These are phyloP conservation scores for Hericium rajendrae DNA, from an alignment of 768 basidiomycete species.

Conservation along the genomic window DNA sequence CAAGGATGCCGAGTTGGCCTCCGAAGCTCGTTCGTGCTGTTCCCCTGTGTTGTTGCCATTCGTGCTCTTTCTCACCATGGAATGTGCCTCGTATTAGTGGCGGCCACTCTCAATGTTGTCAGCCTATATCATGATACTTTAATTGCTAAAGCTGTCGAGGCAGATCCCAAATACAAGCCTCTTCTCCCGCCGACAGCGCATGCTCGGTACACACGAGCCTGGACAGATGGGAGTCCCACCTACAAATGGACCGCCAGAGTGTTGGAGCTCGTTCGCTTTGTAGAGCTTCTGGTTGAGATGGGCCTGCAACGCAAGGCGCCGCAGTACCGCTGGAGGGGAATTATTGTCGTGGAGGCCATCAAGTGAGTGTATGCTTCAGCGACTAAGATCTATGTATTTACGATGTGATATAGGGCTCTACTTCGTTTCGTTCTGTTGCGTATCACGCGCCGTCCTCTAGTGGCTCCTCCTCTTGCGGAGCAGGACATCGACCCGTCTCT, in stretches of 20 bases:
- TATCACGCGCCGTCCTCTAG: conserved; percentile 66
- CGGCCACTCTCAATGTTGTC: conserved; percentile 76
- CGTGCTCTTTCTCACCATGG: not conserved
- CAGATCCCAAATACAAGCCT: conserved; percentile 60
- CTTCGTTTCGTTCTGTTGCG: conserved; percentile 67
- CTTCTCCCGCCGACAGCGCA: conserved; percentile 72
- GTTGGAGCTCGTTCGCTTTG: conserved; percentile 69
- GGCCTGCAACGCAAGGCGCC: conserved; percentile 62
- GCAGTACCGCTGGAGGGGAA: conserved; percentile 61
- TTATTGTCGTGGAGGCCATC: conserved; percentile 68
- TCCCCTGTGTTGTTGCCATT: conserved; percentile 6
- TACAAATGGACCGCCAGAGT: conserved; percentile 77
- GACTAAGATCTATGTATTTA: no score
- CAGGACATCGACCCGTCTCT: conserved; percentile 77
- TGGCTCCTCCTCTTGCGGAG: conserved; percentile 76
- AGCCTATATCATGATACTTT: conserved; percentile 94
- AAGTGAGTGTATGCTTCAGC: conserved; percentile 48
- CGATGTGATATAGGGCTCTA: conserved; percentile 41
- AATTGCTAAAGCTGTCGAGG: conserved; percentile 56
- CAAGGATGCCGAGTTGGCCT: conserved; percentile 93
- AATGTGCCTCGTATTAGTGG: conserved; percentile 41
- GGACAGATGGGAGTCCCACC: conserved; percentile 54
- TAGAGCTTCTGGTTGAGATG: conserved; percentile 89
- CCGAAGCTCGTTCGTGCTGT: conserved; percentile 75
- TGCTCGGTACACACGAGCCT: conserved; percentile 84